Percentiles rank a stretch among this genome's conserved stretches.
These are phyloP conservation scores for Ceratocystis huliohia DNA, from an alignment of 2,329 filamentous ascomycete genomes.

Conservation along the genomic window DNA sequence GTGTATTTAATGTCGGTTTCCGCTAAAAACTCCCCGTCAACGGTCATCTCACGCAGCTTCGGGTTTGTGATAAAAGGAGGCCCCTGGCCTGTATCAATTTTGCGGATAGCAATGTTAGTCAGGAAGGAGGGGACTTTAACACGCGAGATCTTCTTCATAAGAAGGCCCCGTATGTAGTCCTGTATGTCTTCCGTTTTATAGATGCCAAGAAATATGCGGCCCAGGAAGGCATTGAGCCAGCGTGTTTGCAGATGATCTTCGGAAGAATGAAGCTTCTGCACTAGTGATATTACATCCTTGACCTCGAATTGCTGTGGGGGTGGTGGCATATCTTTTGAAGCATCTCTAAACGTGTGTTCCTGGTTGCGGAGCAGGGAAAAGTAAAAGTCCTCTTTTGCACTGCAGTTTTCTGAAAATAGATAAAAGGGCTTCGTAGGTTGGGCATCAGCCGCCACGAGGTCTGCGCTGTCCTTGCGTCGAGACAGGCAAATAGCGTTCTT, in stretches of 20 bases:
- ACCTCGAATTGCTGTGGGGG: conserved; percentile 68
- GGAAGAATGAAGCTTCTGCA: conserved; percentile 80
- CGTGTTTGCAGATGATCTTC: conserved; percentile 82
- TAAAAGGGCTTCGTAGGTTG: conserved; percentile 70
- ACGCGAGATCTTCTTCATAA: conserved; percentile 90
- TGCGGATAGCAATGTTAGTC: conserved; percentile 67
- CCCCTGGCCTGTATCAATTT: conserved; percentile 74
- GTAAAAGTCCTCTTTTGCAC: conserved; percentile 97
- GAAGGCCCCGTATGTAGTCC: conserved; percentile 65
- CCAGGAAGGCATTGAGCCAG: conserved; percentile 87
- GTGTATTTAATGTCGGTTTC: conserved; percentile 82
- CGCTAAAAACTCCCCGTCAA: conserved; percentile 78
- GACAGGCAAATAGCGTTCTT: conserved; percentile 74
- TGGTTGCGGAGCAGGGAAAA: conserved; percentile 80
- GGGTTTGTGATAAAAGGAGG: conserved; percentile 84
- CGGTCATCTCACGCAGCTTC: conserved; percentile 72
- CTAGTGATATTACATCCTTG: conserved; percentile 74
- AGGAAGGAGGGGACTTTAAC: conserved; percentile 88
- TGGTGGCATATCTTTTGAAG: conserved; percentile 31
- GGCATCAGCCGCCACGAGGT: conserved; percentile 41
- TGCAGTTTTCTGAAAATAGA: conserved; percentile 88
- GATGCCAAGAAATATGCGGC: conserved; percentile 73
- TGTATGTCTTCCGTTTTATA: conserved; percentile 78
- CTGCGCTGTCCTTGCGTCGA: conserved; percentile 45
- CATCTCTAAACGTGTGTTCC: conserved; percentile 44